Evolutionary conservation across 805 yeast species (phyloP).

Genomic region (Candida boleticola): DNA sequence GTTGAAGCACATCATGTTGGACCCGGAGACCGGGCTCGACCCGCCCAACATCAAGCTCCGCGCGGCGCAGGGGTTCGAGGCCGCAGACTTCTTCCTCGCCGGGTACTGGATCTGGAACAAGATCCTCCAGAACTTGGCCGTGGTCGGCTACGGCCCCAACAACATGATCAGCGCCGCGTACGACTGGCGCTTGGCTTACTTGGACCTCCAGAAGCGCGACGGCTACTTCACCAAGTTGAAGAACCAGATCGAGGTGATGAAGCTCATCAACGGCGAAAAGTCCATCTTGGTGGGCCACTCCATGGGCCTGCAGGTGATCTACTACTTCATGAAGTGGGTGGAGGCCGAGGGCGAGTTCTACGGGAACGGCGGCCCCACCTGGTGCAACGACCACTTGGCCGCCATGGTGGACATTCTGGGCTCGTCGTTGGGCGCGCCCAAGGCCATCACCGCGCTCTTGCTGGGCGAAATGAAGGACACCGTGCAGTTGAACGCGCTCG

Average conservation of each 20-base stretch:
- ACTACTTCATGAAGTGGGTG: slow-evolving; percentile 92
- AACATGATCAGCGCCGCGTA: slow-evolving; percentile 89
- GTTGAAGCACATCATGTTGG: slow-evolving; percentile 88
- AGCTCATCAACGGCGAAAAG: slow-evolving; percentile 56
- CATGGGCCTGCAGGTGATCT: slow-evolving; percentile 92
- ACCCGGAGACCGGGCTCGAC: slow-evolving; percentile 88
- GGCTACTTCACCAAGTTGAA: slow-evolving; percentile 79
- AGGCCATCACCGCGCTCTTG: slow-evolving; percentile 85
- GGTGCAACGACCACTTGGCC: slow-evolving; percentile 86
- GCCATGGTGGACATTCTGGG: slow-evolving; percentile 88
- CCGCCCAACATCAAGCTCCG: slow-evolving; percentile 79
- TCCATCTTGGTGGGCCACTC: slow-evolving; percentile 86
- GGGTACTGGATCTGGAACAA: slow-evolving; percentile 99
- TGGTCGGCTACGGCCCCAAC: slow-evolving; percentile 89
- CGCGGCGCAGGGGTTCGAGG: slow-evolving; percentile 95
- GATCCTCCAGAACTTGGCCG: slow-evolving; percentile 89
- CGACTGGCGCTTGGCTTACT: slow-evolving; percentile 92
- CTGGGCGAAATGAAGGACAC: slow-evolving; percentile 99
- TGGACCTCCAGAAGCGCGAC: slow-evolving; percentile 86
- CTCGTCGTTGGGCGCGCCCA: slow-evolving; percentile 90
- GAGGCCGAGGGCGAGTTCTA: slow-evolving; percentile 78
- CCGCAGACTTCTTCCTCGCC: slow-evolving; percentile 93
- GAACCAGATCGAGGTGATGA: slow-evolving; percentile 62
- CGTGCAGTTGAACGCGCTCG: slow-evolving; percentile 86
- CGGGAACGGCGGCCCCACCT: slow-evolving; percentile 87